A percentile compares a stretch with the other conserved stretches of the same genome.
Conservation (phyloP, 2,329 filamentous ascomycete species). For the Dactylonectria macrodidyma region DNA sequence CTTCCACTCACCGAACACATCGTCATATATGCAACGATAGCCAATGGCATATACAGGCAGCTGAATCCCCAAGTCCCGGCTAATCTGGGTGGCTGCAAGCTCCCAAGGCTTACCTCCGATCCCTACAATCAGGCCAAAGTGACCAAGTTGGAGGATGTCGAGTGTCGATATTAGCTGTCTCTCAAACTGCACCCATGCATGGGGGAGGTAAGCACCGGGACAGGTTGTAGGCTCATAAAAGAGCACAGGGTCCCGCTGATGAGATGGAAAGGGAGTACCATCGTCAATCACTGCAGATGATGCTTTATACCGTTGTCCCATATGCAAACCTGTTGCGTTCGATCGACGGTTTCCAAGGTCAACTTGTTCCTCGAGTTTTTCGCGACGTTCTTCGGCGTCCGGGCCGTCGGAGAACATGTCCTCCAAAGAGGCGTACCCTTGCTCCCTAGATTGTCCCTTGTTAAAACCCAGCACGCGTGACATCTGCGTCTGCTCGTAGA, state of each 20-base stretch:
- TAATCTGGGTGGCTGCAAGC: constrained; percentile 59
- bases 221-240: constrained; percentile 66
- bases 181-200: constrained; percentile 71
- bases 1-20: constrained; percentile 74
- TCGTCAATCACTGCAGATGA: constrained; percentile 54
- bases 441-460: constrained; percentile 24
- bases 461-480: constrained; percentile 62
- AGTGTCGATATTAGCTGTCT: constrained; percentile 64
- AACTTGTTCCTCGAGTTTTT: constrained; percentile 12
- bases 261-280: constrained; percentile 28
- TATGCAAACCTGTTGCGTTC: constrained; percentile 28
- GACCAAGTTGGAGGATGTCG: constrained; percentile 71
- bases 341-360: constrained; percentile 27
- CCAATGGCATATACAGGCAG: constrained; percentile 69
- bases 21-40: constrained; percentile 71
- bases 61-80: constrained; percentile 58
- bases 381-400: constrained; percentile 29
- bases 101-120: constrained; percentile 71
- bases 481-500: constrained; percentile 65
- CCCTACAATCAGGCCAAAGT: constrained; percentile 66
- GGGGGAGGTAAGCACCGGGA: constrained; percentile 72
- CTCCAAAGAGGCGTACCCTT: constrained; percentile 27
- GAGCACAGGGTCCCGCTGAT: constrained; percentile 57
- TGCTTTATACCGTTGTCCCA: constrained; percentile 28
- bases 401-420: constrained; percentile 31